phyloP scores from a whole-genome alignment of 1,284 basidiomycete species.

The Ganoderma meredithae region DNA sequence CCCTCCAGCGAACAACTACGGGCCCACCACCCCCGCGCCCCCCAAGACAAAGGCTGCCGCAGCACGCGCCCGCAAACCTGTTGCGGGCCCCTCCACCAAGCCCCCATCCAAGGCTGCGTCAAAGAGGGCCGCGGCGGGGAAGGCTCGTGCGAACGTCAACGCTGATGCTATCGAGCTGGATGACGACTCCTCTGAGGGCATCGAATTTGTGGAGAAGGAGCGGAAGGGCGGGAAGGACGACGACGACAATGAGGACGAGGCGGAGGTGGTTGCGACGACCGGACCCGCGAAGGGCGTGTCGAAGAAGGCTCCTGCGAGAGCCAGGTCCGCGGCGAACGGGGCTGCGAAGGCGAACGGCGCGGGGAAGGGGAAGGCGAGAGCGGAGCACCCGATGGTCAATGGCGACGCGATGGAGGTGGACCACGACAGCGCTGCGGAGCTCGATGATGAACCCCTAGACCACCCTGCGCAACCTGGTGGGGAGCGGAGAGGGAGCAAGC shows the following conservation, averaged over 20 bases:
- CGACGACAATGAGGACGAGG: conserved; percentile 29
- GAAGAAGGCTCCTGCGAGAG: conserved; percentile 29
- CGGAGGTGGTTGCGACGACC: conserved; percentile 22
- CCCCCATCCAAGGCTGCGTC: conserved; percentile 19
- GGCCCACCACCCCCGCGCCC: conserved; percentile 40
- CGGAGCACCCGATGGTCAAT: conserved; percentile 24
- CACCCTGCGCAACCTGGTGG: conserved; percentile 14
- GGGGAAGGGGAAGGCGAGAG: conserved; percentile 40
- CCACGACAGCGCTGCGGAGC: conserved; percentile 15
- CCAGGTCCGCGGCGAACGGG: conserved; percentile 25
- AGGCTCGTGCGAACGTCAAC: neutral
- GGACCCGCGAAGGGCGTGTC: conserved; percentile 22
- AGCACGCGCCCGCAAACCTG: conserved; percentile 28
- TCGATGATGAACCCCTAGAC: conserved; percentile 26
- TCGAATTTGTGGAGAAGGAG: conserved; percentile 32
- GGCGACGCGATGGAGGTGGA: conserved; percentile 28
- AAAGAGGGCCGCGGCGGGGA: conserved; percentile 11
- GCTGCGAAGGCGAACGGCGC: conserved; percentile 28
- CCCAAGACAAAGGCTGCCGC: conserved; percentile 28
- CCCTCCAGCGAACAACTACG: conserved; percentile 29
- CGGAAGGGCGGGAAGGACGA: conserved; percentile 18
- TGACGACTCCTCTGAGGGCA: conserved; percentile 25
- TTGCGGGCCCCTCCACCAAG: conserved; percentile 37
- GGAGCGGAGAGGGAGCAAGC: conserved; percentile 21
- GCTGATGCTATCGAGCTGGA: conserved; percentile 21